A percentile compares a stretch with the other conserved stretches of the same genome.
These are phyloP conservation scores for Daldinia eschscholtzii DNA, from an alignment of 2,329 filamentous ascomycete genomes.

Conservation along the genomic window DNA sequence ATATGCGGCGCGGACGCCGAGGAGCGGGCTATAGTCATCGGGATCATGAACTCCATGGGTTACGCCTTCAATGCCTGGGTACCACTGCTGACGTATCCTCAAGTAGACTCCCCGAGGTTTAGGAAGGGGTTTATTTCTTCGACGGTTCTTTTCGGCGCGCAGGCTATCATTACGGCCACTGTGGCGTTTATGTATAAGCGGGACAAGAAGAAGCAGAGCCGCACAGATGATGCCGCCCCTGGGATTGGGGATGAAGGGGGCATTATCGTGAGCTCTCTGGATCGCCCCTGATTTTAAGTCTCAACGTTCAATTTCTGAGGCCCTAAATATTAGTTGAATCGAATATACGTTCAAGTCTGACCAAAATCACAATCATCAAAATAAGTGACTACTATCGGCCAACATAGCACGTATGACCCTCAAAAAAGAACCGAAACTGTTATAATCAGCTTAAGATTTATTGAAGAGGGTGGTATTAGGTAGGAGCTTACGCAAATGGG, in stretches of 20 bases:
- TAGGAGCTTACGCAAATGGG: not conserved
- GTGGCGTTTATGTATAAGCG: constrained; percentile 45
- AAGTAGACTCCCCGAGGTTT: constrained; percentile 50
- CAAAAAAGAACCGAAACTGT: not conserved
- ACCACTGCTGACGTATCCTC: constrained; percentile 51
- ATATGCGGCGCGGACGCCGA: constrained; percentile 56
- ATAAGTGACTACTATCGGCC: not conserved
- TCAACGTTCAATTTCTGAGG: not conserved
- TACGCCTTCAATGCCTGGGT: constrained; percentile 57
- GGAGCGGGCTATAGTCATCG: constrained; percentile 58
- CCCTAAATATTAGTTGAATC: not conserved
- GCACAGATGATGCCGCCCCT: constrained; percentile 5
- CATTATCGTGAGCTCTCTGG: constrained; percentile 13
- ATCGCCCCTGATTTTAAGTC: constrained; percentile 1
- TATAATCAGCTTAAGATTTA: not conserved
- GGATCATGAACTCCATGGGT: constrained; percentile 57
- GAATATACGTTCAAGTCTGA: not conserved
- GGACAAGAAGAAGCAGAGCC: constrained; percentile 22
- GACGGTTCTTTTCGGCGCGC: constrained; percentile 40
- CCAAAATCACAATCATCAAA: not conserved
- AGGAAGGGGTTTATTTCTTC: constrained; percentile 48
- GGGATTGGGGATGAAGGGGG: constrained; percentile 26
- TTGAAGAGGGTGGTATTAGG: not conserved
- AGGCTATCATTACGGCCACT: constrained; percentile 40
- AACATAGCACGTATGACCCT: not conserved